These are phyloP conservation scores for Suhomyces canberraensis DNA, from an alignment of 805 yeast genomes.

Conservation along the genomic window DNA sequence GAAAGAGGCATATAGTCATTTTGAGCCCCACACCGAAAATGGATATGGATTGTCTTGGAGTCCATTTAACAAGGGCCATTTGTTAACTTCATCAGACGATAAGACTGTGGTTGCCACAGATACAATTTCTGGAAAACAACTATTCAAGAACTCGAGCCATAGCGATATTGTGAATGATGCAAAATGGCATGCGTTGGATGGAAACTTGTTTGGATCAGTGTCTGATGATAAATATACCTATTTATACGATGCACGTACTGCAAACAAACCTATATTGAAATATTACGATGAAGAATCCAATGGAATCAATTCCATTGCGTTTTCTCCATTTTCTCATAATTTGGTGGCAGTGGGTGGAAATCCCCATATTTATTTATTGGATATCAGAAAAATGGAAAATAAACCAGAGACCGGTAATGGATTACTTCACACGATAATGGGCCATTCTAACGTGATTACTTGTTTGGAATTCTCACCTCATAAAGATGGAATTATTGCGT, in stretches of 20 bases:
- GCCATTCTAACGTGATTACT: conserved; percentile 73
- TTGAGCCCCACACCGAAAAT: conserved; percentile 57
- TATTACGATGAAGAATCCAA: conserved; percentile 26
- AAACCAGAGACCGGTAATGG: conserved; percentile 14
- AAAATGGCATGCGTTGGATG: conserved; percentile 60
- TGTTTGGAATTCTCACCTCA: conserved; percentile 75
- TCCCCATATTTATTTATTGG: conserved; percentile 63
- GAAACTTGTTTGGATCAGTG: conserved; percentile 61
- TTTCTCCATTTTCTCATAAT: conserved; percentile 58
- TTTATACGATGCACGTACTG: conserved; percentile 52
- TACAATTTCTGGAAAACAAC: conserved; percentile 15
- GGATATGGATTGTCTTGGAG: conserved; percentile 79
- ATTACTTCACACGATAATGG: conserved; percentile 69
- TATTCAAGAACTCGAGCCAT: conserved; percentile 32
- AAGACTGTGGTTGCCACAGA: conserved; percentile 62
- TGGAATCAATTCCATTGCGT: conserved; percentile 61
- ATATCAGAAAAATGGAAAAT: conserved; percentile 45
- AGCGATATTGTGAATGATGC: conserved; percentile 69
- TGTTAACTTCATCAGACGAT: conserved; percentile 68
- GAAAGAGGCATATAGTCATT: conserved; percentile 24
- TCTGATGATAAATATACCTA: conserved; percentile 63
- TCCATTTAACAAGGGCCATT: conserved; percentile 41
- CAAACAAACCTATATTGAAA: conserved; percentile 21
- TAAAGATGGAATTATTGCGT: conserved; percentile 71
- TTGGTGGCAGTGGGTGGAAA: conserved; percentile 69